Evolutionary conservation across 2,329 filamentous ascomycete genomes (phyloP), one percentile per base, ranked within the genome.

Genomic region (Colletotrichum gigasporum): DNA sequence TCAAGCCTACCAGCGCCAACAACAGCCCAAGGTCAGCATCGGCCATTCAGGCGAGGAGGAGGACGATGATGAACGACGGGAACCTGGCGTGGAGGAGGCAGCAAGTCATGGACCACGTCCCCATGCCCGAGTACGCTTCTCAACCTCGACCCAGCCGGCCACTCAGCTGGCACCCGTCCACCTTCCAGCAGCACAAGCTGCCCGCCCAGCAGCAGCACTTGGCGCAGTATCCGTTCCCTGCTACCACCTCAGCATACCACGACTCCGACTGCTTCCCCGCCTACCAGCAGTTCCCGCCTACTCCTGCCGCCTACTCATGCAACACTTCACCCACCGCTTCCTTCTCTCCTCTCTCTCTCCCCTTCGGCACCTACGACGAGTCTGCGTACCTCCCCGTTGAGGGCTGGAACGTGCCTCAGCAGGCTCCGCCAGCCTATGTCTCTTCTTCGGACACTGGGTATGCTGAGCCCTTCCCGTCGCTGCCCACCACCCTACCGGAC

Each of bases 161-260:
- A 5, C 80, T 92, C 45, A 93, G 91, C 80, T 94, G 91, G 91
- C 91, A 94, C 74, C 90, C 91, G 3, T 85, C 86, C 20, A 86
- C 89, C 44, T 67, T 35, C 67, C 73, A 76, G 59, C 71, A 76
- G 60, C 72, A 72, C 30, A 71, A 71, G 55, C 73, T 74, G 71
- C 73, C 78, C 14, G 42, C 45, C 6, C 28, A 57, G 20, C 62
- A 57, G n/a, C 35, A 65, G 39, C 75, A 76, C 63, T 74, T 76
- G 48, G 76, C 79, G 54, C 71, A 75, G 68, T 80, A 83, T 67
- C 71, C 78, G 11, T 75, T 81, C 34, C 74, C 81, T 7, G 72
- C 76, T 4, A 71, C 76, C 34, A 72, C 66, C 41, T 74, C 76
- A 60, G 73, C 78, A 45, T 77, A 78, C 65, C 74, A 77, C 54